A percentile compares a stretch with the other conserved stretches of the same genome.
Evolutionary conservation across 139 green algal genomes (phyloP).

Genomic region (Chlamydomonas eustigma): DNA sequence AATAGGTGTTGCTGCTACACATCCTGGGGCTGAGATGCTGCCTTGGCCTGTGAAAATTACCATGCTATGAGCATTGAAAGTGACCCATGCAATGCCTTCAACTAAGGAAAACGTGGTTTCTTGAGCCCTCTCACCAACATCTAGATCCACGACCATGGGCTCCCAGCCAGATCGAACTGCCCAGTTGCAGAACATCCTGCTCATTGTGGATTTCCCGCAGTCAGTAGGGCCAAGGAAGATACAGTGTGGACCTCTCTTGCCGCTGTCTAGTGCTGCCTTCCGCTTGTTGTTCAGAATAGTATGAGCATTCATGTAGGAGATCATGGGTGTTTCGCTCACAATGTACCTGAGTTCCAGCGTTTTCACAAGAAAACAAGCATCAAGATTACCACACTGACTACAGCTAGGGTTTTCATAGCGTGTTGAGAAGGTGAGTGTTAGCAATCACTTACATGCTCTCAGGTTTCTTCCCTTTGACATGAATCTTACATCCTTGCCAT

Average conservation of each 20-base stretch:
- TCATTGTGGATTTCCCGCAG: slow-evolving; percentile 78
- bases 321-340: slow-evolving; percentile 78
- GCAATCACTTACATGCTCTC: slow-evolving; percentile 49
- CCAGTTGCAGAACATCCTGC: slow-evolving; percentile 83
- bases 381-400: no score
- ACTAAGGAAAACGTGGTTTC: not conserved
- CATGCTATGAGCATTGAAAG: no score
- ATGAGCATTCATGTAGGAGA: slow-evolving; percentile 78
- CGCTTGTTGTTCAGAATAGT: slow-evolving; percentile 54
- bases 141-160: slow-evolving; percentile 81
- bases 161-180: slow-evolving; percentile 64
- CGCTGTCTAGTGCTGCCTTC: slow-evolving; percentile 27
- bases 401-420: no score
- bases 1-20: slow-evolving; percentile 73
- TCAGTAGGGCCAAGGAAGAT: slow-evolving; percentile 82
- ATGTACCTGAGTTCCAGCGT: slow-evolving; percentile 56
- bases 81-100: no score
- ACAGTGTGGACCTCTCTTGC: slow-evolving; percentile 42
- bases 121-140: slow-evolving; percentile 72
- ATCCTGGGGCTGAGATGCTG: slow-evolving; percentile 58
- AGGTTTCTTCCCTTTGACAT: slow-evolving; percentile 42
- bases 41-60: slow-evolving; percentile 18
- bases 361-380: not conserved
- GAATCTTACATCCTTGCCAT: slow-evolving; percentile 66
- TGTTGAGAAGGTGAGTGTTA: no score